phyloP scores from a whole-genome alignment of 768 basidiomycete genomes.

The Amanita pseudoporphyria region DNA sequence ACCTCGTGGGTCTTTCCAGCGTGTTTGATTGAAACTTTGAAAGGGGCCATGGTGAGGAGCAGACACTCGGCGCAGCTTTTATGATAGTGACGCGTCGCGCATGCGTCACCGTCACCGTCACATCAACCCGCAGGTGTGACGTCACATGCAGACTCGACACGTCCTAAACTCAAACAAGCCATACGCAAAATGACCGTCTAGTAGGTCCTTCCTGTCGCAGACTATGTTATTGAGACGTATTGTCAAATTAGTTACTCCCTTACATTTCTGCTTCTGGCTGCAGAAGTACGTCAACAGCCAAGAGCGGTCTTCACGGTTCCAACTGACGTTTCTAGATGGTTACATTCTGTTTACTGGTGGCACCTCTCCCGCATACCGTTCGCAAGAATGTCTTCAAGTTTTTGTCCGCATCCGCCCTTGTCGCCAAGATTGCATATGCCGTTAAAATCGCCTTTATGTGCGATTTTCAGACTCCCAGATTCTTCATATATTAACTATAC shows the following conservation, averaged over 20 bases:
- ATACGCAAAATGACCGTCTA: conserved; percentile 35
- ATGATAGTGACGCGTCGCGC: background rate
- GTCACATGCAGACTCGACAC: conserved; percentile 6
- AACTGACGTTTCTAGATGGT: conserved; percentile 43
- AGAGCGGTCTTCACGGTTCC: background rate
- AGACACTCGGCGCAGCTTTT: background rate
- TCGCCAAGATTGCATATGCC: conserved; percentile 84
- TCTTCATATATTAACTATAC: background rate
- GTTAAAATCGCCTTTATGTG: conserved; percentile 94
- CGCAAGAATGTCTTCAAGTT: conserved; percentile 66
- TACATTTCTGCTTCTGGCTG: conserved; percentile 72
- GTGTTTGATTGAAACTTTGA: conserved; percentile 84
- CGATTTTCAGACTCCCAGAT: conserved; percentile 18
- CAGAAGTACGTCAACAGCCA: conserved; percentile 38
- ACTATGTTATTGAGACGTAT: conserved; percentile 12
- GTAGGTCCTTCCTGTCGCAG: conserved; percentile 17
- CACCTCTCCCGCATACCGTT: conserved; percentile 72
- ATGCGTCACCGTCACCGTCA: conserved; percentile 7
- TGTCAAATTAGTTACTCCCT: conserved; percentile 60
- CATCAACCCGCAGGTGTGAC: conserved; percentile 11
- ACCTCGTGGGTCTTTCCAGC: conserved; percentile 72
- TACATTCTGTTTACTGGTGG: conserved; percentile 77
- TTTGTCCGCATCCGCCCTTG: conserved; percentile 53
- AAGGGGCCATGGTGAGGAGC: conserved; percentile 41
- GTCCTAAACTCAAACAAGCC: background rate